Evolutionary conservation across 192 early-diverging fungal genomes (phyloP).

Genomic region (Pecoramyces ruminantium): DNA sequence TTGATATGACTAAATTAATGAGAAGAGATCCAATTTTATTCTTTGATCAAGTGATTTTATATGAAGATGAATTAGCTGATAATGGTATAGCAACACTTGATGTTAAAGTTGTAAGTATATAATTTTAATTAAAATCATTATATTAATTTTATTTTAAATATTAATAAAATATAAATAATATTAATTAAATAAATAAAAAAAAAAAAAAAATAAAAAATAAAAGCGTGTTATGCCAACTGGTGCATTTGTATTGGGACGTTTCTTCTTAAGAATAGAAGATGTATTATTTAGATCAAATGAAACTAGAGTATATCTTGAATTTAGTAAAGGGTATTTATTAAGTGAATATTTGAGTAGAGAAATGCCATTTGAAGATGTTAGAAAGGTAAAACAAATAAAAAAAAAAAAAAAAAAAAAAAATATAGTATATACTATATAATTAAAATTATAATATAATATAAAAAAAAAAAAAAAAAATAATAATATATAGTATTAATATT

Average conservation of each 20-base stretch:
- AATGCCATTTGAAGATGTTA: constrained; percentile 25
- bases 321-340: constrained; percentile 40
- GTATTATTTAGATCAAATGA: constrained; percentile 85
- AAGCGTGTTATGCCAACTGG: constrained; percentile 86
- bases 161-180: neutral
- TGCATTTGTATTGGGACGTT: constrained; percentile 72
- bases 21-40: constrained; percentile 73
- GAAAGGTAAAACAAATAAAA: constrained; percentile 29
- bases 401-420: constrained; percentile 3
- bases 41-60: constrained; percentile 86
- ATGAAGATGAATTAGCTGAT: constrained; percentile 92
- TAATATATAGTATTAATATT: no score
- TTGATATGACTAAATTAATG: constrained; percentile 64
- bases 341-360: constrained; percentile 60
- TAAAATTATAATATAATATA: no score
- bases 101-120: constrained; percentile 56
- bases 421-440: no score
- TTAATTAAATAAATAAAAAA: neutral
- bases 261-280: constrained; percentile 84
- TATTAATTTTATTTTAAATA: neutral
- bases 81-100: constrained; percentile 72
- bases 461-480: no score
- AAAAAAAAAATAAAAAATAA: neutral
- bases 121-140: no score
- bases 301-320: constrained; percentile 76